These are phyloP conservation scores for Magnusiomyces ingens DNA, from an alignment of 1,139 yeast genomes.

Conservation along the genomic window DNA sequence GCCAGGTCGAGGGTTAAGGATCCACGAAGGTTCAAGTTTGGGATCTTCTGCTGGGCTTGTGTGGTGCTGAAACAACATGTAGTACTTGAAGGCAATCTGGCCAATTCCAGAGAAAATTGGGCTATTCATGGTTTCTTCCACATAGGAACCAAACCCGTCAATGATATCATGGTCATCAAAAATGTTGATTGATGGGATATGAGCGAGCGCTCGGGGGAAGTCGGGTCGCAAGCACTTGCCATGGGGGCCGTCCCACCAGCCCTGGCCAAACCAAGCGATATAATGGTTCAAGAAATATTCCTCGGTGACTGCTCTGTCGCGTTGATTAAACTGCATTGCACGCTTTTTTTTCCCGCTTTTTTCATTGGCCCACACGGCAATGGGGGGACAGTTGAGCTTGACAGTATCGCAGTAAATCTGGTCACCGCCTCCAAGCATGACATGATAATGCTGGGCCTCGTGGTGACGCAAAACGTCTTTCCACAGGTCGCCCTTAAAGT, in stretches of 20 bases:
- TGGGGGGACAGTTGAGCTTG: conserved; percentile 44
- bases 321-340: conserved; percentile 39
- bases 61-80: conserved; percentile 79
- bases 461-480: conserved; percentile 71
- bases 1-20: conserved; percentile 40
- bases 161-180: conserved; percentile 86
- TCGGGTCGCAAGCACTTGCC: conserved; percentile 60
- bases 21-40: conserved; percentile 31
- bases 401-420: conserved; percentile 87
- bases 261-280: conserved; percentile 82
- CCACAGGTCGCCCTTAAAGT: conserved; percentile 77
- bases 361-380: conserved; percentile 55
- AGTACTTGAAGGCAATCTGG: conserved; percentile 70
- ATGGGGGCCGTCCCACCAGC: conserved; percentile 67
- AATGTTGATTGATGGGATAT: conserved; percentile 77
- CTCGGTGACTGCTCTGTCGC: conserved; percentile 49
- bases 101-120: conserved; percentile 68
- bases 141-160: conserved; percentile 91
- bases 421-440: conserved; percentile 97
- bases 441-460: conserved; percentile 62
- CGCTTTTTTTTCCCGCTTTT: conserved; percentile 44
- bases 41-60: conserved; percentile 24
- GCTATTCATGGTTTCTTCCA: conserved; percentile 63
- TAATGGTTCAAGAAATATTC: conserved; percentile 67
- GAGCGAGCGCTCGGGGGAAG: conserved; percentile 69